Conservation (phyloP, 2,329 filamentous ascomycete species). For the Seiridium unicorne region DNA sequence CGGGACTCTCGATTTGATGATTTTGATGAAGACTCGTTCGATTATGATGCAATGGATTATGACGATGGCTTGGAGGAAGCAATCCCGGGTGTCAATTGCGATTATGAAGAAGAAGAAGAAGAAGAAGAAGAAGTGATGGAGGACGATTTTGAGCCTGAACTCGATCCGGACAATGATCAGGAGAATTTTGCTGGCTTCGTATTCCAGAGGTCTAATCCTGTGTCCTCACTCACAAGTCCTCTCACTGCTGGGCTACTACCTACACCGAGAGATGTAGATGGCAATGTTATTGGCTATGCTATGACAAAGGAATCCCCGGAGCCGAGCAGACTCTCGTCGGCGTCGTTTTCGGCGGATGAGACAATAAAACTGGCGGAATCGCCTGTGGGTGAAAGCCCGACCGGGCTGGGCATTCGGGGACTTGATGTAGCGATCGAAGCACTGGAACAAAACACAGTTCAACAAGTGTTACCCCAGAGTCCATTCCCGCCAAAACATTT, state of each 20-base stretch:
- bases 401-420: conserved; percentile 44
- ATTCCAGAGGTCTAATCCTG: conserved; percentile 53
- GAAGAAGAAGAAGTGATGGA: conserved; percentile 35
- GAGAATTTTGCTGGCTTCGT: conserved; percentile 61
- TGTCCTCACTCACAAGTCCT: conserved; percentile 51
- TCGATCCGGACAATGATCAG: conserved; percentile 54
- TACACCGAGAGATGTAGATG: conserved; percentile 55
- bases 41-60: conserved; percentile 64
- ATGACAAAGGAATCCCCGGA: conserved; percentile 45
- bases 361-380: conserved; percentile 13
- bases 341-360: conserved; percentile 7
- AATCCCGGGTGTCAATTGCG: conserved; percentile 58
- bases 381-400: conserved; percentile 18
- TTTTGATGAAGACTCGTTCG: conserved; percentile 59
- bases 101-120: conserved; percentile 45
- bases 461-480: neutral
- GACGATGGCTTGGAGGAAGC: conserved; percentile 65
- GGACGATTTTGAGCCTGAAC: conserved; percentile 18
- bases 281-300: conserved; percentile 57
- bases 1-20: conserved; percentile 59
- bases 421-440: conserved; percentile 20
- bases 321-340: conserved; percentile 14
- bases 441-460: neutral
- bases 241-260: conserved; percentile 41
- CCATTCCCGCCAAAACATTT: neutral